Percentiles rank a stretch among this genome's conserved stretches.
phyloP scores from a whole-genome alignment of 805 yeast genomes.

The Ogataea ramenticola region DNA sequence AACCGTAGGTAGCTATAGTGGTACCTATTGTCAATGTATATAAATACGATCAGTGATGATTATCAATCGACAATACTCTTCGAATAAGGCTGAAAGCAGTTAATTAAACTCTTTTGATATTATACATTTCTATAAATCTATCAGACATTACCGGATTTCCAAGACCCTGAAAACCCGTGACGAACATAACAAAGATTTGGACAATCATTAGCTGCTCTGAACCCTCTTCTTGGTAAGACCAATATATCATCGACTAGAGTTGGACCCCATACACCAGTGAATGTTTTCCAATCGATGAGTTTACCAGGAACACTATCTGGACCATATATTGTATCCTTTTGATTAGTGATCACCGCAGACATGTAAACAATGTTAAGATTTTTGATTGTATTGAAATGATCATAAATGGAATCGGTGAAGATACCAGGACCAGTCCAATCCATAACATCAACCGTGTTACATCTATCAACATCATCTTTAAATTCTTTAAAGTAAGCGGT shows the following conservation, averaged over 20 bases:
- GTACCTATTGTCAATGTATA: no score
- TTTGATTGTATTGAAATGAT: constrained; percentile 31
- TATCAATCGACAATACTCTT: no score
- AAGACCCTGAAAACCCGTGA: background rate
- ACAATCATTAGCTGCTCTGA: constrained; percentile 1
- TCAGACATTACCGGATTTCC: background rate
- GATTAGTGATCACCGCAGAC: constrained; percentile 1
- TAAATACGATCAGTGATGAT: no score
- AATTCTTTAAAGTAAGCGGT: background rate
- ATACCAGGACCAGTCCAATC: constrained; percentile 48
- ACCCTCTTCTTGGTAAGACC: constrained; percentile 9
- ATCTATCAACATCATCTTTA: constrained; percentile 16
- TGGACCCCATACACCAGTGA: background rate
- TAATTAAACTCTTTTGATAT: background rate
- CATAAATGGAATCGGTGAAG: constrained; percentile 41
- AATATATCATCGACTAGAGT: constrained; percentile 10
- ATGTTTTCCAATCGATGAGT: no score
- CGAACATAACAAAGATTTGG: background rate
- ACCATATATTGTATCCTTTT: no score
- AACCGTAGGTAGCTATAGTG: no score
- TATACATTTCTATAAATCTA: background rate
- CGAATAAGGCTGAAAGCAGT: no score
- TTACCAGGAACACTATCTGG: no score
- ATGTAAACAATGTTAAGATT: constrained; percentile 2
- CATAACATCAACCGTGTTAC: constrained; percentile 6